These are phyloP conservation scores for Geranium brycei DNA, from an alignment of 345 rosid species.

Conservation along the genomic window DNA sequence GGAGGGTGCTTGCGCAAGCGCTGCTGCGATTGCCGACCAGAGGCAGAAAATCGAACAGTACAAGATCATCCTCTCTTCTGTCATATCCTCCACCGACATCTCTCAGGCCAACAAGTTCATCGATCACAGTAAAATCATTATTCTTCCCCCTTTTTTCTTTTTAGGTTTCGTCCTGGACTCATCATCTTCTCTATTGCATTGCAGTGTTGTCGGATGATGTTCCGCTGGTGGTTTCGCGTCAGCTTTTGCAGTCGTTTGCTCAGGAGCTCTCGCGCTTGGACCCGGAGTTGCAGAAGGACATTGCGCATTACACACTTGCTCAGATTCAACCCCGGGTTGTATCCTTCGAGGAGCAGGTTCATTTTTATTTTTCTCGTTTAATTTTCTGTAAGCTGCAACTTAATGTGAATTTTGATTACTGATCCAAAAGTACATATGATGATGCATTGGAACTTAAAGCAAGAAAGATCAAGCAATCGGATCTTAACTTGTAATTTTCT, in stretches of 20 bases:
- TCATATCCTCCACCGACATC: conserved; percentile 71
- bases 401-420: neutral
- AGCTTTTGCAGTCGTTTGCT: conserved; percentile 74
- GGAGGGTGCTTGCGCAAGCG: conserved; percentile 68
- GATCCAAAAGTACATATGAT: too few relatives aligned
- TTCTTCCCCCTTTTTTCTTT: neutral
- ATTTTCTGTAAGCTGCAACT: neutral
- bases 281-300: conserved; percentile 76
- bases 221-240: conserved; percentile 88
- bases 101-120: conserved; percentile 66
- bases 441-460: too few relatives aligned
- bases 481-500: too few relatives aligned
- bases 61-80: conserved; percentile 74
- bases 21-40: conserved; percentile 71
- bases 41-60: conserved; percentile 98
- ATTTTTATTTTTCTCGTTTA: neutral
- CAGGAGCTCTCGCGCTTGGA: conserved; percentile 75
- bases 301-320: conserved; percentile 70
- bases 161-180: neutral
- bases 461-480: too few relatives aligned
- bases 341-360: conserved; percentile 97
- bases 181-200: neutral
- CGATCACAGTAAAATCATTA: conserved; percentile 48
- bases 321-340: conserved; percentile 98
- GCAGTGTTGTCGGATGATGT: conserved; percentile 88